Conservation (phyloP, 768 basidiomycete genomes). For the Floccularia luteovirens region DNA sequence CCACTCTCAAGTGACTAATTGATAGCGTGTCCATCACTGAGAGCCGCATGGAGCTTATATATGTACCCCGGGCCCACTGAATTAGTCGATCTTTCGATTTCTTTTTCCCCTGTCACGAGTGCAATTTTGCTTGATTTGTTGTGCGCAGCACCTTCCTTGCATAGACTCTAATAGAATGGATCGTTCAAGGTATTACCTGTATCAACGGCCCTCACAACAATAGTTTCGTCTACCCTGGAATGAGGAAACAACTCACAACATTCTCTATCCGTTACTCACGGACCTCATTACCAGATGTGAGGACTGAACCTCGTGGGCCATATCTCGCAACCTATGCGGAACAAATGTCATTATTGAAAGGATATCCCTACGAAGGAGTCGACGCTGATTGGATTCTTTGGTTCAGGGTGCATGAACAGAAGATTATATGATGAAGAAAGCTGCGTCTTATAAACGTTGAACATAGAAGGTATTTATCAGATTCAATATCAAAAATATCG, state of each 20-base stretch:
- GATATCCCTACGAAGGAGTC: conserved; percentile 51
- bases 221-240: conserved; percentile 1
- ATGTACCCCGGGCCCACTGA: too few species aligned
- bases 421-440: conserved; percentile 47
- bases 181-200: conserved; percentile 10
- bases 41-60: too few species aligned
- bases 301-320: conserved; percentile 41
- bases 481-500: too few species aligned
- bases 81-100: too few species aligned
- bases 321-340: too few species aligned
- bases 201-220: conserved; percentile 31
- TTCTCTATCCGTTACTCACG: conserved; percentile 28
- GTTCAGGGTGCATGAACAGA: conserved; percentile 44
- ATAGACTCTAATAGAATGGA: neutral
- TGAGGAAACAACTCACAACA: conserved; percentile 23
- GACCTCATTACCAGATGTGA: conserved; percentile 52
- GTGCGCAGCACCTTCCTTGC: neutral
- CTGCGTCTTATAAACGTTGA: conserved; percentile 27
- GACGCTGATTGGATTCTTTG: conserved; percentile 51
- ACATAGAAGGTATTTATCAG: neutral
- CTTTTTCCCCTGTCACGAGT: too few species aligned
- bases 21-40: too few species aligned
- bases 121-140: neutral
- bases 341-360: conserved; percentile 31
- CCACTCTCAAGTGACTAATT: too few species aligned